Evolutionary conservation across 306 rosid genomes (phyloP).

Genomic region (Begonia masoniana): DNA sequence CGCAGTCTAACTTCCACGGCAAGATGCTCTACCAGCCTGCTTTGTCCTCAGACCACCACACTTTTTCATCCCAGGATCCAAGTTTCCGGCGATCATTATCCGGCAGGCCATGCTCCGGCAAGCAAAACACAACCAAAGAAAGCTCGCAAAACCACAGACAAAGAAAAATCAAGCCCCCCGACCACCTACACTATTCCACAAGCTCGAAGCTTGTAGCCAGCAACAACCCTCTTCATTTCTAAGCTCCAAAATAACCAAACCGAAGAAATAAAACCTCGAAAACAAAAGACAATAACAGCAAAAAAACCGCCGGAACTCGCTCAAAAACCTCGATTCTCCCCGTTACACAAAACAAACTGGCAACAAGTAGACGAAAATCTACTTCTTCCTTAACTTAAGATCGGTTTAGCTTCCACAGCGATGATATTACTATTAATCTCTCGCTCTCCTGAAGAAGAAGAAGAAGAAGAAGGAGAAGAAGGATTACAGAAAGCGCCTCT

Average conservation of each 20-base stretch:
- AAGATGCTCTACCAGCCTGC: constrained; percentile 98
- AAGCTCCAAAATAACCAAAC: not conserved
- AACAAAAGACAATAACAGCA: too few relatives aligned
- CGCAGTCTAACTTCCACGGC: constrained; percentile 86
- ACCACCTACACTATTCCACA: constrained; percentile 57
- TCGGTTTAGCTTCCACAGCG: too few relatives aligned
- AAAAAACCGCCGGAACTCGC: not conserved
- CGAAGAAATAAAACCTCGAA: too few relatives aligned
- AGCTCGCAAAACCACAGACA: constrained; percentile 1
- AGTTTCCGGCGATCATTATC: constrained; percentile 28
- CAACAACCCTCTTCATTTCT: constrained; percentile 18
- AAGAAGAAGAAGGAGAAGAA: not conserved
- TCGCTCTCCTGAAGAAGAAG: not conserved
- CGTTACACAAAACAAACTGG: not conserved
- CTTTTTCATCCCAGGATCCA: constrained; percentile 73
- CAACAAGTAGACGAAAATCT: too few relatives aligned
- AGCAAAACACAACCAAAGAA: constrained; percentile 16
- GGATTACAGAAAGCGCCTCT: not conserved
- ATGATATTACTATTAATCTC: too few relatives aligned
- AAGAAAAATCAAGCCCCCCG: not conserved
- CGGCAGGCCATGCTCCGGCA: constrained; percentile 57
- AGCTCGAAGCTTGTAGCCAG: constrained; percentile 46
- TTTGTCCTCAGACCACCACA: constrained; percentile 85
- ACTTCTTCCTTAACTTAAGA: too few relatives aligned
- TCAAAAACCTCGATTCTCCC: not conserved